A percentile compares a stretch with the other conserved stretches of the same genome.
phyloP scores from a whole-genome alignment of 2,329 filamentous ascomycete species.

The Hymenoscyphus occultus region DNA sequence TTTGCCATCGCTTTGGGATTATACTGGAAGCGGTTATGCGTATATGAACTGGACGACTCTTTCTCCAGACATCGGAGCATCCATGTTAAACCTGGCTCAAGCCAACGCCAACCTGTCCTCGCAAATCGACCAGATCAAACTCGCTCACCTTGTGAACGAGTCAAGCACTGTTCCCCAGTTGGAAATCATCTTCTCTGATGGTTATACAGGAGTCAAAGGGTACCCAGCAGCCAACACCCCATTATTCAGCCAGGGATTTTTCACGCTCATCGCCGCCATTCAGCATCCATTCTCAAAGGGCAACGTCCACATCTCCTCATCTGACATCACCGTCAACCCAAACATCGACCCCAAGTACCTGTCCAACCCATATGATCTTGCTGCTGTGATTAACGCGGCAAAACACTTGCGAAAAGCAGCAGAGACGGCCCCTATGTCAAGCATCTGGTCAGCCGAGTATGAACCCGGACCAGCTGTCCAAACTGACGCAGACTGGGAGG shows the following conservation, averaged over 20 bases:
- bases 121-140: slow-evolving; percentile 40
- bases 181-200: slow-evolving; percentile 41
- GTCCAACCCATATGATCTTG: slow-evolving; percentile 49
- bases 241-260: slow-evolving; percentile 24
- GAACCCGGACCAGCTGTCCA: slow-evolving; percentile 22
- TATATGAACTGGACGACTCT: slow-evolving; percentile 44
- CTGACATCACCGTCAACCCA: slow-evolving; percentile 40
- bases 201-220: slow-evolving; percentile 41
- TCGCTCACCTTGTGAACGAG: slow-evolving; percentile 39
- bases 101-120: slow-evolving; percentile 34
- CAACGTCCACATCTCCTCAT: slow-evolving; percentile 51
- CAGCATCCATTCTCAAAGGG: slow-evolving; percentile 57
- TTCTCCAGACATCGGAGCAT: slow-evolving; percentile 33
- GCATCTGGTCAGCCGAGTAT: slow-evolving; percentile 25
- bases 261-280: slow-evolving; percentile 47
- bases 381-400: slow-evolving; percentile 29
- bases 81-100: slow-evolving; percentile 37
- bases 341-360: slow-evolving; percentile 55
- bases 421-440: slow-evolving; percentile 18
- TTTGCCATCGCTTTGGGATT: slow-evolving; percentile 24
- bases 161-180: slow-evolving; percentile 23
- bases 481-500: slow-evolving; percentile 10
- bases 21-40: slow-evolving; percentile 37
- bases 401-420: slow-evolving; percentile 25
- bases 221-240: slow-evolving; percentile 20